Evolutionary conservation across 169 alveolate genomes (phyloP), one percentile per base, ranked within the genome.

Genomic region (Eimeria zaria): DNA sequence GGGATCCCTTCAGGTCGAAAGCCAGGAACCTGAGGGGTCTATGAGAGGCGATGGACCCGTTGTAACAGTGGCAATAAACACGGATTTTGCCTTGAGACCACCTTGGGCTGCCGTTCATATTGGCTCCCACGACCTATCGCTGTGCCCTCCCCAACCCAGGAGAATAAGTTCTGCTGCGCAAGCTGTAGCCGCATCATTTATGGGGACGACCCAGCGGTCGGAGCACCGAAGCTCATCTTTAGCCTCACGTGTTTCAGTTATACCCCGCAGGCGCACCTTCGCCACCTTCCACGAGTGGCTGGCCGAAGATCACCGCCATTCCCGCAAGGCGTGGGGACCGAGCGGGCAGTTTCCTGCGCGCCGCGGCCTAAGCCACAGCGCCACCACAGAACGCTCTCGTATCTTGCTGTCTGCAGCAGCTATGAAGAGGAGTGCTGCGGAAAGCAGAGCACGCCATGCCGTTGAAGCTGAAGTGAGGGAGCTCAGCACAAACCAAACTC

Each of bases 381-480:
- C 94, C 64, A 62, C 94, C 11, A 62, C 81, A 44, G 94, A 64
- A 18, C 94, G 62, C 46, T 87, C 94, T 39, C 80, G 83, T 22
- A 22, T 51, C 22, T 14, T 87, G 51, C 83, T 60, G 44, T 60
- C 94, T 87, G 94, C 94, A 22, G 94, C 94, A 41, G 83, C 71
- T 44, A 87, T 16, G 81, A 55, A 62, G 81, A 87, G 94, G 64
- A 44, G 46, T 64, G 94, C 46, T 5, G 94, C 46, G 60, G 94
- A 87, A 60, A 87, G 83, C 30, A 87, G 94, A 87, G 94, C 94
- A n/a, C 83, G 94, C 62, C 94, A 87, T 39, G 94, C 94, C 41
- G 94, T 87, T 60, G 94, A 87, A 69, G 94, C 80, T 4, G 94
- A 87, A 87, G 94, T 87, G 46, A 60, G 83, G 41, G 94, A 87